Evolutionary conservation across 2,329 filamentous ascomycete genomes (phyloP), one percentile per base, ranked within the genome.

Genomic region (Fusarium pseudocircinatum): DNA sequence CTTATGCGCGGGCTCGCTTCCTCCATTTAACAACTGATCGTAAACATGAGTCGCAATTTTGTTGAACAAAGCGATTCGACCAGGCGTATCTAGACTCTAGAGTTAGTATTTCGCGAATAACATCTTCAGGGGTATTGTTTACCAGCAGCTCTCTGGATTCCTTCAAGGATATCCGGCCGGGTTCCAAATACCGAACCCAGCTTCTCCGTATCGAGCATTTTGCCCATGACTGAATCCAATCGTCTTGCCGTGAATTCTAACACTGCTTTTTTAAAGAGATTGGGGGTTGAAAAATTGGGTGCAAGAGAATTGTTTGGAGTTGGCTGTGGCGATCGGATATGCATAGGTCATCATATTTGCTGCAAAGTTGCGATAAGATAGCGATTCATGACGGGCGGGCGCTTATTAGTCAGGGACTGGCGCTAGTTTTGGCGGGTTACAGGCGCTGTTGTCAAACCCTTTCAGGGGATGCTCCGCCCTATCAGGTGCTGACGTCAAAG

Each of bases 61-160:
- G 80, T 90, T 90, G 80, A 91, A 91, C 14, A 91, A 83, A 26
- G 82, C 77, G 32, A 88, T 79, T 39, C 85, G 83, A 12, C 81
- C 81, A 1, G 88, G 86, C 3, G 87, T 85, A 76, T 90, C 88
- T 89, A 73, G 10, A 12, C 42, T 26, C n/a, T 32, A 56, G 26
- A 46, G 44, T 77, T 32, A 76, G 61, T 59, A 53, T 36, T 64
- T 39, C 24, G 34, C 32, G 26, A 61, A 52, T 24, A 34, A 53
- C 40, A 32, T 10, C 28, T 46, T 74, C 64, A 77, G 76, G 76
- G 76, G 73, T 50, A 49, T 47, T 61, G 72, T 83, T 70, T 82
- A 89, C 88, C 87, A 32, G 88, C 87, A 67, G 86, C 86, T 72
- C 83, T 80, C 67, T 85, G 81, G 75, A 91, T 90, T 63, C 83